These are phyloP conservation scores for Blastocystis sp. DNA, from an alignment of 352 stramenopile genomes.

Conservation along the genomic window DNA sequence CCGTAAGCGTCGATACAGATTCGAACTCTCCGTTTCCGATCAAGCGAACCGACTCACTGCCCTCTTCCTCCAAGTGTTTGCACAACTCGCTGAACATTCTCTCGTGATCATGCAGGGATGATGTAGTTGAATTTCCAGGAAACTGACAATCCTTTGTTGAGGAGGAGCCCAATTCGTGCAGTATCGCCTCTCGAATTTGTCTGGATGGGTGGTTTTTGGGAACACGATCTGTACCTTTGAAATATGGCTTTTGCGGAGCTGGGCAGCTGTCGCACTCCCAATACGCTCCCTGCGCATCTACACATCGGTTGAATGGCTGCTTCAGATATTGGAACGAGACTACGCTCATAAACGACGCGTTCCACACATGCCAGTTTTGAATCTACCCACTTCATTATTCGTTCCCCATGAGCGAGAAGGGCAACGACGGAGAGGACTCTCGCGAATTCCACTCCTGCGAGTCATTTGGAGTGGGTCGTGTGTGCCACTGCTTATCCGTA, in stretches of 20 bases:
- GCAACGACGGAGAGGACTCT: background rate
- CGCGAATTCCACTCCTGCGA: background rate
- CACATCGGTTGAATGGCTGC: background rate
- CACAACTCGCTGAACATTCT: background rate
- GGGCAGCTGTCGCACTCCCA: background rate
- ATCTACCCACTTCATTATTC: background rate
- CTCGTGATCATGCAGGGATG: slow-evolving; percentile 21
- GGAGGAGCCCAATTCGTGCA: background rate
- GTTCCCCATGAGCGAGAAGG: background rate
- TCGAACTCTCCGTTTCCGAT: slow-evolving; percentile 4
- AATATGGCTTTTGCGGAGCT: slow-evolving; percentile 64
- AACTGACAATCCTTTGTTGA: background rate
- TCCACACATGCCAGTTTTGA: background rate
- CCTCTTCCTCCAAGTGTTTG: background rate
- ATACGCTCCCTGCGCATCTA: slow-evolving; percentile 18
- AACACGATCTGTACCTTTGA: slow-evolving; percentile 26
- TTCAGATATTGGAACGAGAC: slow-evolving; percentile 27
- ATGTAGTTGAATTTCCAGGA: slow-evolving; percentile 20
- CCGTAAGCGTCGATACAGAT: background rate
- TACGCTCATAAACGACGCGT: background rate
- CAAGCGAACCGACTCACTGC: background rate
- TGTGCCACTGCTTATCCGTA: background rate
- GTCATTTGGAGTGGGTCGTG: background rate
- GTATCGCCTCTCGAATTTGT: slow-evolving; percentile 2
- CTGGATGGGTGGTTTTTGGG: background rate